These are phyloP conservation scores for Termitomyces sp. DNA, from an alignment of 768 basidiomycete species.

Conservation along the genomic window DNA sequence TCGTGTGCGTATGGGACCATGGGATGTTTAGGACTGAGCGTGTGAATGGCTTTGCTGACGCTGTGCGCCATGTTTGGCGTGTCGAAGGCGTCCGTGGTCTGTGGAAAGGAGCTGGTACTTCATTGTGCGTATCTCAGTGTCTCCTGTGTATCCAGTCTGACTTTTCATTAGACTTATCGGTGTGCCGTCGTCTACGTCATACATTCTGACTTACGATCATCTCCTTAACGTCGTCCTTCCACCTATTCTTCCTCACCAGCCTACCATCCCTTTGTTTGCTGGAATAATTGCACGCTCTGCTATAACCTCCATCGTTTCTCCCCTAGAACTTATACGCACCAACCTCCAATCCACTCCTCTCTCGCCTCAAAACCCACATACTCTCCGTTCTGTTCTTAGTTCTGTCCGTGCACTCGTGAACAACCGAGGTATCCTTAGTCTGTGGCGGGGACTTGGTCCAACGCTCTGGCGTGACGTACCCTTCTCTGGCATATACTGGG, in stretches of 20 bases:
- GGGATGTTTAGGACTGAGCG: slow-evolving; percentile 68
- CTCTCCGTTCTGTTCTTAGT: slow-evolving; percentile 67
- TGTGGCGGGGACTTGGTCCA: slow-evolving; percentile 90
- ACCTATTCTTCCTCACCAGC: slow-evolving; percentile 47
- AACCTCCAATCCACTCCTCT: slow-evolving; percentile 87
- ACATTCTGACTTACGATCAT: slow-evolving; percentile 96
- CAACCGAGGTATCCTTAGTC: slow-evolving; percentile 58
- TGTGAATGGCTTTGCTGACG: slow-evolving; percentile 84
- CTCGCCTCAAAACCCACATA: slow-evolving; percentile 68
- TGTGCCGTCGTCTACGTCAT: slow-evolving; percentile 87
- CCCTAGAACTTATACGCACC: slow-evolving; percentile 90
- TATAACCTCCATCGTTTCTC: slow-evolving; percentile 77
- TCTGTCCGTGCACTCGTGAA: slow-evolving; percentile 60
- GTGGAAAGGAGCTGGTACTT: slow-evolving; percentile 95
- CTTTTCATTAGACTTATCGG: slow-evolving; percentile 67
- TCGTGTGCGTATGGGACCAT: slow-evolving; percentile 79
- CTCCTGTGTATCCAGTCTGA: background rate
- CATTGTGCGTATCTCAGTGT: slow-evolving; percentile 56
- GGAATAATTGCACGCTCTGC: slow-evolving; percentile 81
- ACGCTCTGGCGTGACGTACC: slow-evolving; percentile 98
- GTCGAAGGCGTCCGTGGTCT: slow-evolving; percentile 82
- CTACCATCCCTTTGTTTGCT: slow-evolving; percentile 69
- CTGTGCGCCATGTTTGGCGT: slow-evolving; percentile 72
- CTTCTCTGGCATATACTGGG: slow-evolving; percentile 97
- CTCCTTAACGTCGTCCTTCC: slow-evolving; percentile 65